Conservation (phyloP, 768 basidiomycete genomes). For the Mycena metata region DNA sequence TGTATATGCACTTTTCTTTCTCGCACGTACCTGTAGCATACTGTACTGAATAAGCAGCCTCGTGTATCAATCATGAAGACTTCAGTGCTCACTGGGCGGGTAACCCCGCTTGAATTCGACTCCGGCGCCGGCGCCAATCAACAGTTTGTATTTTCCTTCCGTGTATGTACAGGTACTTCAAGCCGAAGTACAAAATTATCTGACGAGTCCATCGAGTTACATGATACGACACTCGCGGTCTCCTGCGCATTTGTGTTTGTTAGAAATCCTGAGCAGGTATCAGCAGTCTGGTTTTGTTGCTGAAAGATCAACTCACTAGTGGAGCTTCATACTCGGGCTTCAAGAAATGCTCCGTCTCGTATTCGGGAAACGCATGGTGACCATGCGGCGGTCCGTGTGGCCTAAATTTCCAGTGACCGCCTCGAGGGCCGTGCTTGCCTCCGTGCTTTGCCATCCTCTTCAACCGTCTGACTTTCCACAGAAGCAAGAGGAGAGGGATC, state of each 20-base stretch:
- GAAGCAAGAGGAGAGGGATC: constrained; percentile 17
- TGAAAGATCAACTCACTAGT: too few relatives aligned
- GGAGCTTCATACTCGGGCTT: constrained; percentile 11
- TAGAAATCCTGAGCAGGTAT: constrained; percentile 8
- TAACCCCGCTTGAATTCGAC: too few relatives aligned
- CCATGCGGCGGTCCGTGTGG: constrained; percentile 1
- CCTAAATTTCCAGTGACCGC: not conserved
- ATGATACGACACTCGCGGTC: too few relatives aligned
- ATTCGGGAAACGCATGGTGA: constrained; percentile 7
- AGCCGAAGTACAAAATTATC: too few relatives aligned
- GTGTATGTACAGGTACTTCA: too few relatives aligned
- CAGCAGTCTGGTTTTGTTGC: too few relatives aligned
- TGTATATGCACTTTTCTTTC: not conserved
- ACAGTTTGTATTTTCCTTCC: too few relatives aligned
- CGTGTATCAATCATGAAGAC: not conserved
- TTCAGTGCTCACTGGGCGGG: too few relatives aligned
- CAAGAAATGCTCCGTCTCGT: constrained; percentile 15
- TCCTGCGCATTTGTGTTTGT: too few relatives aligned
- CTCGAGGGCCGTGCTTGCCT: not conserved
- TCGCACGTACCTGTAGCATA: constrained; percentile 26
- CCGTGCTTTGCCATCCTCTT: constrained; percentile 11
- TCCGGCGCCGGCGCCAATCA: too few relatives aligned
- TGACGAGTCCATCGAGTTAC: too few relatives aligned
- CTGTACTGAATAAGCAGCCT: constrained; percentile 20
- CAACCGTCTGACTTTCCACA: constrained; percentile 22